phyloP scores from a whole-genome alignment of 108 stramenopile genomes.

The Nitzschia sp. region DNA sequence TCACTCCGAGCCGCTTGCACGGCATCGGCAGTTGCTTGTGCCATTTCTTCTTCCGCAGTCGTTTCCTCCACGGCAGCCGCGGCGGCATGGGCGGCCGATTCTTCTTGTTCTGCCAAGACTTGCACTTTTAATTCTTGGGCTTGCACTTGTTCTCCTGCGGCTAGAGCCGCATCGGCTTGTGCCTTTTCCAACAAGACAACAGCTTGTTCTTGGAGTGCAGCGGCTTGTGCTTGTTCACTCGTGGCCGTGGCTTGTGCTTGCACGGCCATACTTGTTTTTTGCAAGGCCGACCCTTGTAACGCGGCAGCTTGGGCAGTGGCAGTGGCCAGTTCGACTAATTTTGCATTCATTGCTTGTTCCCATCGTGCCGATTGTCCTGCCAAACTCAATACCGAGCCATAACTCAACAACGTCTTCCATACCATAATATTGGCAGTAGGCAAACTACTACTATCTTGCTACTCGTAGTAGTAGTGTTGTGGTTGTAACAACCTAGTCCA shows the following conservation, averaged over 20 bases:
- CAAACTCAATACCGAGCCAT: constrained; percentile 2
- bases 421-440: constrained; percentile 1
- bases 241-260: neutral
- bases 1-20: neutral
- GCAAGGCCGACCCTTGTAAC: neutral
- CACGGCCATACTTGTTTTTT: neutral
- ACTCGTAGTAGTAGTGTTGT: no score
- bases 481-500: no score
- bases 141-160: constrained; percentile 4
- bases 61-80: constrained; percentile 2
- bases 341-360: constrained; percentile 10
- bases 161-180: neutral
- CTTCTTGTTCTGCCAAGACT: neutral
- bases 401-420: neutral
- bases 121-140: constrained; percentile 4
- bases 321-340: constrained; percentile 1
- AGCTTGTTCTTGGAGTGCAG: constrained; percentile 6
- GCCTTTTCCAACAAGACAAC: constrained; percentile 4
- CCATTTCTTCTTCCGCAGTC: neutral
- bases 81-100: neutral
- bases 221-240: neutral
- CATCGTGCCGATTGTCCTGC: constrained; percentile 7
- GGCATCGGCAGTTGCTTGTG: constrained; percentile 1
- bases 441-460: no score
- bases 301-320: neutral